Percentiles rank a stretch among this genome's conserved stretches.
Conservation (phyloP, 1,139 yeast genomes). For the Saccharomyces pastorianus region DNA sequence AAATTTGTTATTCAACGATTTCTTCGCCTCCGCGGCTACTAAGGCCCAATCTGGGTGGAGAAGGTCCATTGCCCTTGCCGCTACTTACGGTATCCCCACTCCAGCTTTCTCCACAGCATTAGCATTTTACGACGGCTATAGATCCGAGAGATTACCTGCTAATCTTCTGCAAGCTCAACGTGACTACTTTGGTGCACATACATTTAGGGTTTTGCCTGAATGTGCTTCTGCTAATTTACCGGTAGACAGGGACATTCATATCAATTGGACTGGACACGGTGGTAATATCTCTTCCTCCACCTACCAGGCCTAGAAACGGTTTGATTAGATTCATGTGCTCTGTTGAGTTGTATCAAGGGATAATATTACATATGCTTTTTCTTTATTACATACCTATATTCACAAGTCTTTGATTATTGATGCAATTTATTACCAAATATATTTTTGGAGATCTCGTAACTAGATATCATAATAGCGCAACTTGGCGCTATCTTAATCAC, state of each 20-base stretch:
- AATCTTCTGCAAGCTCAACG: slow-evolving; percentile 98
- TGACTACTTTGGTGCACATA: slow-evolving; percentile 99
- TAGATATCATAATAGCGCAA: slow-evolving; percentile 96
- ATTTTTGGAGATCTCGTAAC: slow-evolving; percentile 82
- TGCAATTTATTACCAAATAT: slow-evolving; percentile 33
- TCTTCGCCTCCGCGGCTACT: slow-evolving; percentile 83
- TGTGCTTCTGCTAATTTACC: slow-evolving; percentile 66
- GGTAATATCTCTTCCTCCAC: slow-evolving; percentile 95
- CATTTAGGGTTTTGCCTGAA: slow-evolving; percentile 92
- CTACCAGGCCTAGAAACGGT: slow-evolving; percentile 52
- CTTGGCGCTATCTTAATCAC: slow-evolving; percentile 90
- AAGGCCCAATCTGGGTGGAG: slow-evolving; percentile 98
- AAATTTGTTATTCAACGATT: slow-evolving; percentile 90
- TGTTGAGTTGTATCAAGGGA: slow-evolving; percentile 34
- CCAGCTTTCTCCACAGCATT: slow-evolving; percentile 97
- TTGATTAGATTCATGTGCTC: too few relatives aligned
- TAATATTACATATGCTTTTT: not conserved
- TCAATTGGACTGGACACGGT: slow-evolving; percentile 99
- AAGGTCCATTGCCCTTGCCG: slow-evolving; percentile 69
- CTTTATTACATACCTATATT: not conserved
- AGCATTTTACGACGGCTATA: slow-evolving; percentile 97
- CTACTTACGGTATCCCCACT: slow-evolving; percentile 84
- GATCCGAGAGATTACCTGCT: slow-evolving; percentile 93
- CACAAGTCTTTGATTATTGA: not conserved
- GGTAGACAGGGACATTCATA: slow-evolving; percentile 77